Conservation (phyloP, 2,329 filamentous ascomycete species). For the Sarocladium oryzae region DNA sequence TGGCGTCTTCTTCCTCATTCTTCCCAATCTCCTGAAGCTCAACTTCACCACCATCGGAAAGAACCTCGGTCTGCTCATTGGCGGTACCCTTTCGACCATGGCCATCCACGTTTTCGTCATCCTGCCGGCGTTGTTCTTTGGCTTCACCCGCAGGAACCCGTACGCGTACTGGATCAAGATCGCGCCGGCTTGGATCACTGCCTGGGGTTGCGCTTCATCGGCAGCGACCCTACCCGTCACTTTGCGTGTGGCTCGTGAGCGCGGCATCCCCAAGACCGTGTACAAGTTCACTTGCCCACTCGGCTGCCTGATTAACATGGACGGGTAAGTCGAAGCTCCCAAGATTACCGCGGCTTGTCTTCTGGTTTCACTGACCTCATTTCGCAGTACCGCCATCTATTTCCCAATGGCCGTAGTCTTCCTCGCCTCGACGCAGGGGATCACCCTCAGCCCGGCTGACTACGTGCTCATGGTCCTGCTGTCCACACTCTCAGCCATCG, state of each 20-base stretch:
- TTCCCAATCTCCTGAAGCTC: slow-evolving; percentile 43
- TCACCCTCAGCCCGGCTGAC: slow-evolving; percentile 32
- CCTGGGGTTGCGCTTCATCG: slow-evolving; percentile 47
- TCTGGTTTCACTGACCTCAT: slow-evolving; percentile 11
- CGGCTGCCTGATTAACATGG: slow-evolving; percentile 45
- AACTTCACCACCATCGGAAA: slow-evolving; percentile 39
- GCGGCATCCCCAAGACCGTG: slow-evolving; percentile 35
- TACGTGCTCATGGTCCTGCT: slow-evolving; percentile 44
- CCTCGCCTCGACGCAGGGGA: slow-evolving; percentile 43
- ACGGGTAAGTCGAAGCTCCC: slow-evolving; percentile 24
- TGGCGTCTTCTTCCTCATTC: slow-evolving; percentile 47
- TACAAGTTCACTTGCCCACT: slow-evolving; percentile 41
- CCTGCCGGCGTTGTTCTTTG: slow-evolving; percentile 36
- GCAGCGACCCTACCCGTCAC: slow-evolving; percentile 46
- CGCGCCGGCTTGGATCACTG: slow-evolving; percentile 46
- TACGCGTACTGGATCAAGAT: slow-evolving; percentile 41
- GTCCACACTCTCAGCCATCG: slow-evolving; percentile 45
- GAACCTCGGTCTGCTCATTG: slow-evolving; percentile 45
- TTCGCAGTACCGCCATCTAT: slow-evolving; percentile 42
- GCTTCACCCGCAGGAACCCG: slow-evolving; percentile 37
- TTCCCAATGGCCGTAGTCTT: slow-evolving; percentile 48
- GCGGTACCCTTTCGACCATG: slow-evolving; percentile 38
- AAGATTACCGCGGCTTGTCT: background rate
- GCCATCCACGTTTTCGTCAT: slow-evolving; percentile 39
- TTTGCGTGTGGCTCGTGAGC: slow-evolving; percentile 31